Evolutionary conservation across 1,139 yeast genomes (phyloP), one percentile per base, ranked within the genome.

Genomic region (Suhomyces terraborum): DNA sequence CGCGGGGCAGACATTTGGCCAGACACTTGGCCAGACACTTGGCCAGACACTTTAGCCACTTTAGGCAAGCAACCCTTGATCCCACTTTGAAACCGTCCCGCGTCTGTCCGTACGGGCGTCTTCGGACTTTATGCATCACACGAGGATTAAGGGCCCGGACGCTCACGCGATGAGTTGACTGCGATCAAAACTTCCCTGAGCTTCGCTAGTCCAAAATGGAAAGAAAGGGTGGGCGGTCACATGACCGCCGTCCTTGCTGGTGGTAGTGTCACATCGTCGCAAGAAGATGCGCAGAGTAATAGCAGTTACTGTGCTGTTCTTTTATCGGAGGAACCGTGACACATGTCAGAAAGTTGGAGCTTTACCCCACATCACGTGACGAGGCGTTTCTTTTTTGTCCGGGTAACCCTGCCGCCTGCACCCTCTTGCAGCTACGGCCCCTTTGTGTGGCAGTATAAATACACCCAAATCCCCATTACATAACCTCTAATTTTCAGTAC

Each of bases 71-170:
- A n/a, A n/a, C n/a, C n/a, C n/a, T n/a, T n/a, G n/a, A n/a, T n/a
- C n/a, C n/a, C n/a, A n/a, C n/a, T n/a, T n/a, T n/a, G n/a, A n/a
- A n/a, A 13, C 16, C 6, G 22, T 32, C 18, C 35, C 35, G 35
- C 29, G 7, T 32, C 35, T 24, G 28, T 18, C 35, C 35, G 35
- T 12, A 13, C 34, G 35, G 35, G 35, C 29, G 35, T 23, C 29
- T 24, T 17, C 35, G 35, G 35, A 32, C 29, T 32, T 32, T 12
- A 16, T 24, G 19, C 31, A 27, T 27, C 31, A 17, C 31, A 27
- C 19, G 21, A 18, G 14, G 21, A n/a, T 18, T 17, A 17, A n/a
- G 13, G 21, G 21, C 31, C 8, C 13, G 21, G n/a, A n/a, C 21
- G 31, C 31, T 6, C 8, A 24, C n/a, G 27, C 27, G 27, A 24